Conservation (phyloP, 73 alveolate species). For the Blepharisma stoltei region DNA sequence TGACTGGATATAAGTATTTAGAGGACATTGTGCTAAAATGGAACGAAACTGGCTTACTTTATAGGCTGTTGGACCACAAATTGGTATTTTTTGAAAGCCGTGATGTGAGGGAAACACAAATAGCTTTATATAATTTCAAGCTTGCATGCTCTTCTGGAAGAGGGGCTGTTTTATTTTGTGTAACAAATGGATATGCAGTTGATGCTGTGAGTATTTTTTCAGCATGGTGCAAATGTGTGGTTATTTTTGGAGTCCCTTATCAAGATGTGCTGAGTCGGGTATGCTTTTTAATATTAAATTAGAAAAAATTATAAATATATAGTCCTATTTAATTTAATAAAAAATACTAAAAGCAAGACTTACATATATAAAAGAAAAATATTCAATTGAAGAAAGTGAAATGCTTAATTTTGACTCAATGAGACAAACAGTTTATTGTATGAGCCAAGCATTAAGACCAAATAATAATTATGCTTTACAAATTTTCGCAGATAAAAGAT, state of each 20-base stretch:
- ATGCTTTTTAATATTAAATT: too few species aligned
- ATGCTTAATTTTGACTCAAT: constrained; percentile 82
- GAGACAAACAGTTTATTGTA: constrained; percentile 78
- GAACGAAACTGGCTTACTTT: constrained; percentile 77
- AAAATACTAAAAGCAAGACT: constrained; percentile 72
- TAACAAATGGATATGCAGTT: constrained; percentile 84
- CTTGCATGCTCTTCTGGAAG: constrained; percentile 83
- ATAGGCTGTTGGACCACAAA: constrained; percentile 68
- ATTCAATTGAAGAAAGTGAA: constrained; percentile 73
- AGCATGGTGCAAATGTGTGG: constrained; percentile 80
- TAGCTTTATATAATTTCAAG: constrained; percentile 62
- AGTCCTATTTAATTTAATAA: too few species aligned
- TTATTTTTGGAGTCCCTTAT: constrained; percentile 82
- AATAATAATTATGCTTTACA: constrained; percentile 72
- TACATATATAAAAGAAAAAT: constrained; percentile 68
- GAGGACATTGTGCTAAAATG: constrained; percentile 73
- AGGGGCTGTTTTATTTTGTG: constrained; percentile 86
- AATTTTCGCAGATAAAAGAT: constrained; percentile 83
- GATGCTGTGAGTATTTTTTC: constrained; percentile 81
- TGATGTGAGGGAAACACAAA: constrained; percentile 66
- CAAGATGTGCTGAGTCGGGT: constrained; percentile 65
- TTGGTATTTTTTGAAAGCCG: constrained; percentile 71
- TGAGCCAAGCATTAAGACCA: constrained; percentile 76
- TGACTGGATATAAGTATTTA: constrained; percentile 71
- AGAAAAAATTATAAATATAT: too few species aligned